Conservation (phyloP, 2,329 filamentous ascomycete species). For the Trichoderma atroviride region DNA sequence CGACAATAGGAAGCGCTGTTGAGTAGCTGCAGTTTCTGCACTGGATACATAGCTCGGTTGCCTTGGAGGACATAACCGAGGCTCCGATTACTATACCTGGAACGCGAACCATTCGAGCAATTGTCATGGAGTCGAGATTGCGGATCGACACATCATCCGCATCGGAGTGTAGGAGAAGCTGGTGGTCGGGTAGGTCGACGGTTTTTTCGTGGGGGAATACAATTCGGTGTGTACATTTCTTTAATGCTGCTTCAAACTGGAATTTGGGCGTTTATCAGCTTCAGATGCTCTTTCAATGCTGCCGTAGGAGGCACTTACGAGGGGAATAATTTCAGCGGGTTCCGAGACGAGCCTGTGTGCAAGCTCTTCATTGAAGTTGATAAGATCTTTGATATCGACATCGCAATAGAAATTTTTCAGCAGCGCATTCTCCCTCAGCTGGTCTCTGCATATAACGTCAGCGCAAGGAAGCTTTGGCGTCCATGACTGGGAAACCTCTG, state of each 20-base stretch:
- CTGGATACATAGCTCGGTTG: conserved; percentile 81
- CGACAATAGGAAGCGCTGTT: conserved; percentile 70
- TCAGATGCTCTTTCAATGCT: neutral
- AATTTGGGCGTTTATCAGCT: neutral
- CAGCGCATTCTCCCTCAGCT: conserved; percentile 91
- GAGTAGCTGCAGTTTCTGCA: conserved; percentile 83
- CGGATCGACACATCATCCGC: conserved; percentile 91
- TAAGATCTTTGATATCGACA: conserved; percentile 91
- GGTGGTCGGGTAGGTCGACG: conserved; percentile 80
- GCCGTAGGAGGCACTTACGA: conserved; percentile 57
- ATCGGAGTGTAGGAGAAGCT: conserved; percentile 90
- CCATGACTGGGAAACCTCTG: neutral
- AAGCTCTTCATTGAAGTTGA: conserved; percentile 93
- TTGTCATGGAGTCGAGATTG: conserved; percentile 88
- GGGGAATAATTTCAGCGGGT: conserved; percentile 87
- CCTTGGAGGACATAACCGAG: conserved; percentile 94
- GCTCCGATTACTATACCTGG: conserved; percentile 97
- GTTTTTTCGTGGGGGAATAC: conserved; percentile 76
- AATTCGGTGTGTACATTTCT: conserved; percentile 89
- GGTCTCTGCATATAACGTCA: conserved; percentile 65
- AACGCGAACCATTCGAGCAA: conserved; percentile 92
- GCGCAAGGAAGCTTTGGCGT: conserved; percentile 24
- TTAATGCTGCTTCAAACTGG: conserved; percentile 88
- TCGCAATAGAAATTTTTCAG: conserved; percentile 96
- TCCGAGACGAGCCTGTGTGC: conserved; percentile 87